These are phyloP conservation scores for Candida qinlingensis DNA, from an alignment of 805 yeast genomes.

Conservation along the genomic window DNA sequence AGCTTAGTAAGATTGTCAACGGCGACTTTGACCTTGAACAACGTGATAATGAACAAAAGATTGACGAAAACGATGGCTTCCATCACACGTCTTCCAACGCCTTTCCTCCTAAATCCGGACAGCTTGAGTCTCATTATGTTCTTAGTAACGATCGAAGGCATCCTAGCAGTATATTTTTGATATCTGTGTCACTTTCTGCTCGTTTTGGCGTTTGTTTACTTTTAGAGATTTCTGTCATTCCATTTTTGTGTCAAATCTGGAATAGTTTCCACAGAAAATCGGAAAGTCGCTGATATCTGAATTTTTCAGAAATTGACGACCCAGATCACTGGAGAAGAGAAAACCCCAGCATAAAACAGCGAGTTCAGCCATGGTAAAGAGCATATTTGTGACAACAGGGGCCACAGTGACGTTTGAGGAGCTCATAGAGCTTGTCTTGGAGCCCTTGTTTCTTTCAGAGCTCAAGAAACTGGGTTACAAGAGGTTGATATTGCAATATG, in stretches of 20 bases:
- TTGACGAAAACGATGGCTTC: background rate
- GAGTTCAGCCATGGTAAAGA: background rate
- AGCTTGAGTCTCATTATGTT: too few species aligned
- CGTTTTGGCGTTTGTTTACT: too few species aligned
- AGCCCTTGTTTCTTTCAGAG: conserved; percentile 28
- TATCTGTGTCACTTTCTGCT: background rate
- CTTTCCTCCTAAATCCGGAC: too few species aligned
- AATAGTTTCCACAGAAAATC: too few species aligned
- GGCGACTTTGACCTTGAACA: conserved; percentile 4
- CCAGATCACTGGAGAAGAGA: too few species aligned
- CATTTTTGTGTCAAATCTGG: background rate
- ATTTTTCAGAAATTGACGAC: too few species aligned
- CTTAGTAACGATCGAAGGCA: too few species aligned
- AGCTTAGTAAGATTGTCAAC: background rate
- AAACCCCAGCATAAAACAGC: background rate
- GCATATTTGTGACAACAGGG: conserved; percentile 70
- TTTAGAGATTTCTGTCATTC: background rate
- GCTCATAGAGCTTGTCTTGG: conserved; percentile 44
- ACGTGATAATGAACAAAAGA: background rate
- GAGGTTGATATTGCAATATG: conserved; percentile 54
- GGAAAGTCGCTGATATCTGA: too few species aligned
- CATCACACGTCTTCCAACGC: background rate
- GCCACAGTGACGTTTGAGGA: conserved; percentile 80
- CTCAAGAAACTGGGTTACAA: conserved; percentile 35
- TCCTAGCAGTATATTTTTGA: too few species aligned